Evolutionary conservation across 768 basidiomycete genomes (phyloP), one percentile per base, ranked within the genome.

Genomic region (button mushroom (Agaricus bisporus)): DNA sequence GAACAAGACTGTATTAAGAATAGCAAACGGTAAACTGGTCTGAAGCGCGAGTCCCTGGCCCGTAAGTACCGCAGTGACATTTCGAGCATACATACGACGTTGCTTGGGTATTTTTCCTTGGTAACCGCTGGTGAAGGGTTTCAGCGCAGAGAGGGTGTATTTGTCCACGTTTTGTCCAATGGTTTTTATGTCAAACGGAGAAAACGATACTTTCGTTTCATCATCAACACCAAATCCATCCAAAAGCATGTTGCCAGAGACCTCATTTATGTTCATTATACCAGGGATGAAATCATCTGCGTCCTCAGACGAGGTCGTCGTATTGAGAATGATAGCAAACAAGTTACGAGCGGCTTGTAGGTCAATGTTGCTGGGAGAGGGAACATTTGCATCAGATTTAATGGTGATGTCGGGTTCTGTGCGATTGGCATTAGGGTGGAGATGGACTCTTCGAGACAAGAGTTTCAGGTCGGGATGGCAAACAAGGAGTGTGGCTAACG

Each of bases 401-500:
- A 44, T 17, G 28, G 15, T 37, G n/a, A 37, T 12, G 9, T 43
- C 43, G 10, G 28, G 42, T 9, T 18, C 42, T 10, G 42, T 45
- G 25, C 26, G 32, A n/a, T 44, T 44, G 11, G 22, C 8, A 1
- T 17, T 37, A 9, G 51, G 51, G 11, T 22, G 26, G 12, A 52
- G 32, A 14, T 20, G 42, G 10, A 45, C 51, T 4, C 3, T 52
- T 10, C 51, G 41, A 6, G 51, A 44, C 8, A 32, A 26, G 42
- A 52, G 36, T 2, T 11, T 4, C 20, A 52, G 51, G 11, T 29
- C 29, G 8, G 51, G 51, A 12, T 44, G 28, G 22, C 51, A 52
- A 4, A 52, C 43, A 4, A 52, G 25, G 8, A 52, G 32, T 25
- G 51, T 52, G 17, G 43, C 51, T 20, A 52, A 43, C 15, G 51